A percentile compares a stretch with the other conserved stretches of the same genome.
Conservation (phyloP, 202 grass and related monocot genomes). For the Musa balbisiana region DNA sequence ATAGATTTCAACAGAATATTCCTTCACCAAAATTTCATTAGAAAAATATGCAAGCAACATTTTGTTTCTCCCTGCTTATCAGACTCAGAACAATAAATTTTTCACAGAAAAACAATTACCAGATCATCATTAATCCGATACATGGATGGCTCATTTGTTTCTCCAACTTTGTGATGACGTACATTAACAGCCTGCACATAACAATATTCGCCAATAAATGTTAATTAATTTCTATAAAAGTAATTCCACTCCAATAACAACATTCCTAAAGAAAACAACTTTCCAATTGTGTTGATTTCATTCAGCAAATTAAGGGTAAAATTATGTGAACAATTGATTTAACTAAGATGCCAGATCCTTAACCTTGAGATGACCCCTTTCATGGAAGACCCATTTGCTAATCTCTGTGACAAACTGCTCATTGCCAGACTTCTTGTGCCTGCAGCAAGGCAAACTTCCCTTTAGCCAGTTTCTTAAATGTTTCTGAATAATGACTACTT, state of each 20-base stretch:
- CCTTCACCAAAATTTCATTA: slow-evolving; percentile 40
- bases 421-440: slow-evolving; percentile 78
- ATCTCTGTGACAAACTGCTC: slow-evolving; percentile 92
- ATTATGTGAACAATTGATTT: not conserved
- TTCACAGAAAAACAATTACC: slow-evolving; percentile 42
- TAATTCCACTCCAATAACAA: no score
- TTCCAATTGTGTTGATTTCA: not conserved
- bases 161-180: slow-evolving; percentile 72
- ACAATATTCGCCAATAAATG: slow-evolving; percentile 1
- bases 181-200: slow-evolving; percentile 62
- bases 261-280: slow-evolving; percentile 32
- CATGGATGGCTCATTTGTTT: slow-evolving; percentile 81
- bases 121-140: slow-evolving; percentile 97
- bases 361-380: slow-evolving; percentile 98
- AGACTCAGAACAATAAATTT: not conserved
- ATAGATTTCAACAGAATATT: slow-evolving; percentile 94
- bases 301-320: slow-evolving; percentile 3
- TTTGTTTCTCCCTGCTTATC: not conserved
- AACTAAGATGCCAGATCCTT: slow-evolving; percentile 9
- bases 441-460: slow-evolving; percentile 13
- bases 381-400: slow-evolving; percentile 98
- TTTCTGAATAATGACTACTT: no score
- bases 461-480: not conserved
- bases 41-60: slow-evolving; percentile 14
- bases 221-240: not conserved